These are phyloP conservation scores for Infundibulicybe gibba DNA, from an alignment of 768 basidiomycete species.

Conservation along the genomic window DNA sequence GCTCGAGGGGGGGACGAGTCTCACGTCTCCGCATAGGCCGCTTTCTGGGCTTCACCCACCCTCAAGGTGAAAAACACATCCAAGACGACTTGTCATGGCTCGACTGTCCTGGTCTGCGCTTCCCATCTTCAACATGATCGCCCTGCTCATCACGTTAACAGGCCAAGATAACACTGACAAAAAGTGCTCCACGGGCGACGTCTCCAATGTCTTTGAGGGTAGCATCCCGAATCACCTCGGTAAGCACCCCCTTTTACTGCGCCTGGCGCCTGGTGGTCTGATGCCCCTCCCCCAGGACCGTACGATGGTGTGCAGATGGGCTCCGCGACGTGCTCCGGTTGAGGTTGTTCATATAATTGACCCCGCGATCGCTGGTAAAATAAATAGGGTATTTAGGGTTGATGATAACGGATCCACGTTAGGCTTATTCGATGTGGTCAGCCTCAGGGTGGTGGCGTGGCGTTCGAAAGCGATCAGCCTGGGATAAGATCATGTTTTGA, in stretches of 20 bases:
- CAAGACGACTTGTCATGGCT: constrained; percentile 21
- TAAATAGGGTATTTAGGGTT: too few species aligned
- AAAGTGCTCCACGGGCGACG: constrained; percentile 17
- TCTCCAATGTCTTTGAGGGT: constrained; percentile 16
- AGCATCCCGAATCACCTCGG: constrained; percentile 20
- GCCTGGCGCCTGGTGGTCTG: background rate
- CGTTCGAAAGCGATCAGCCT: too few species aligned
- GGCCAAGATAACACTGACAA: constrained; percentile 18
- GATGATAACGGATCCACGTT: too few species aligned
- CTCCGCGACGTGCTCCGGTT: background rate
- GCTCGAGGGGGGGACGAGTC: background rate
- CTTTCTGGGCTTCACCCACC: constrained; percentile 36
- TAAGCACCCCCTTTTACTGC: constrained; percentile 2
- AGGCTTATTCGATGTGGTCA: too few species aligned
- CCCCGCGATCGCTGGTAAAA: too few species aligned
- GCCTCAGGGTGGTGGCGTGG: too few species aligned
- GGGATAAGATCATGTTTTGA: too few species aligned
- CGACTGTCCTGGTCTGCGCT: constrained; percentile 17
- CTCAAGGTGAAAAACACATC: constrained; percentile 40
- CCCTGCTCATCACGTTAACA: background rate
- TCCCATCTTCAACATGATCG: too few species aligned
- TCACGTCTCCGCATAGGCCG: constrained; percentile 9
- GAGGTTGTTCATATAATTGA: too few species aligned
- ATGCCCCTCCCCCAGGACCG: constrained; percentile 7
- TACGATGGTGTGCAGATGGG: constrained; percentile 12